A percentile compares a stretch with the other conserved stretches of the same genome.
Conservation (phyloP, 192 early-diverging fungal genomes). For the Piromyces finnis region DNA sequence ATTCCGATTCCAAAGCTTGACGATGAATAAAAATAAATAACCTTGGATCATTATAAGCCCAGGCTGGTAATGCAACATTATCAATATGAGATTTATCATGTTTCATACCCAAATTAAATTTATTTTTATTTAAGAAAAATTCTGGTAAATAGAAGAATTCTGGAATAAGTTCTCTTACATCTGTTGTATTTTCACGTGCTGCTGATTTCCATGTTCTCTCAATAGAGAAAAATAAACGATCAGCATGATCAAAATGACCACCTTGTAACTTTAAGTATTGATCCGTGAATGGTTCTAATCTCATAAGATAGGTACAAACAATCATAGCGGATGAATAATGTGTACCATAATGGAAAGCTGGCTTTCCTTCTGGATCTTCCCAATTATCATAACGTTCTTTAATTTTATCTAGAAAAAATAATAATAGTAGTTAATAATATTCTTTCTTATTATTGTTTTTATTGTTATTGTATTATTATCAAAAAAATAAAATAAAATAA, state of each 20-base stretch:
- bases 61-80: constrained; percentile 65
- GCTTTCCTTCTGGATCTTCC: constrained; percentile 15
- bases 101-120: constrained; percentile 43
- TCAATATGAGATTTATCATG: constrained; percentile 33
- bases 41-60: constrained; percentile 60
- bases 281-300: constrained; percentile 78
- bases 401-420: constrained; percentile 34
- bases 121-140: constrained; percentile 61
- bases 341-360: constrained; percentile 79
- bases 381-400: constrained; percentile 39
- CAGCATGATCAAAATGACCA: constrained; percentile 69
- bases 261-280: constrained; percentile 59
- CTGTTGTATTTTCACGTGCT: constrained; percentile 49
- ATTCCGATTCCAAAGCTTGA: constrained; percentile 54
- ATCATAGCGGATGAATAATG: constrained; percentile 89
- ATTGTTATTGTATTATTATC: too few species aligned
- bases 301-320: constrained; percentile 72
- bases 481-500: too few species aligned
- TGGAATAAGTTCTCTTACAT: constrained; percentile 86
- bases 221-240: constrained; percentile 61
- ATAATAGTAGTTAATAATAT: too few species aligned
- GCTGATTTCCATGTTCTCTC: constrained; percentile 57
- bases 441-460: too few species aligned
- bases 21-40: constrained; percentile 73
- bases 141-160: constrained; percentile 94